Conservation (phyloP, 768 basidiomycete genomes). For the Boletus huronensis region DNA sequence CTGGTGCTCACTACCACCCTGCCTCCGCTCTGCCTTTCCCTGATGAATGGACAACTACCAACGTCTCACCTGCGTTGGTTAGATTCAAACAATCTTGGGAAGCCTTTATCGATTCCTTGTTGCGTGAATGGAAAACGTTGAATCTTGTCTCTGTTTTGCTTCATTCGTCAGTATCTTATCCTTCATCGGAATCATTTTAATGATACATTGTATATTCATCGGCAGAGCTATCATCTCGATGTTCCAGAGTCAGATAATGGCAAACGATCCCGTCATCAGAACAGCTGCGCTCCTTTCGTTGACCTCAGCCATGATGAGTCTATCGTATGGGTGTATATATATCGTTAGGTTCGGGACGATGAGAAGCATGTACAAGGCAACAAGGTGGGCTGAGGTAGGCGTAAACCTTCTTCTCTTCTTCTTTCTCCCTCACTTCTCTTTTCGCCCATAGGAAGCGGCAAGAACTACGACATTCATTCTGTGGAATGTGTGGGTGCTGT, state of each 20-base stretch:
- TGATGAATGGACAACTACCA: constrained; percentile 47
- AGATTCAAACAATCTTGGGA: constrained; percentile 71
- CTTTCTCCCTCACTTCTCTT: neutral
- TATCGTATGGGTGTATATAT: constrained; percentile 71
- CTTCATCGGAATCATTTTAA: neutral
- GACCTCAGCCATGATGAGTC: constrained; percentile 63
- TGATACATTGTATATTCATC: neutral
- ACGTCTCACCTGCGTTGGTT: constrained; percentile 59
- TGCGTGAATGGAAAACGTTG: constrained; percentile 72
- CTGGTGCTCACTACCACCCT: constrained; percentile 22
- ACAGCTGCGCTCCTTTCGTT: constrained; percentile 62
- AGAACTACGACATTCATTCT: constrained; percentile 42
- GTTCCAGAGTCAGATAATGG: constrained; percentile 54
- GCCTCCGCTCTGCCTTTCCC: constrained; percentile 41
- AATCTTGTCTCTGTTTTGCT: constrained; percentile 71
- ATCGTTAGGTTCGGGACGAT: constrained; percentile 70
- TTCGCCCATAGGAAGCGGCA: constrained; percentile 50
- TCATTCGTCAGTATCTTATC: constrained; percentile 37
- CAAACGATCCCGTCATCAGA: constrained; percentile 57
- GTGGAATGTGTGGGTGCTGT: constrained; percentile 70
- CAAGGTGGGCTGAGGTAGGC: constrained; percentile 68
- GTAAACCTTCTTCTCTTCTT: neutral
- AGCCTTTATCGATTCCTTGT: constrained; percentile 62
- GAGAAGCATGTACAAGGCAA: constrained; percentile 68
- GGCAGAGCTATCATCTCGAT: constrained; percentile 64